Evolutionary conservation across 2,329 filamentous ascomycete genomes (phyloP).

Genomic region (Phaeosphaeriaceae sp.): DNA sequence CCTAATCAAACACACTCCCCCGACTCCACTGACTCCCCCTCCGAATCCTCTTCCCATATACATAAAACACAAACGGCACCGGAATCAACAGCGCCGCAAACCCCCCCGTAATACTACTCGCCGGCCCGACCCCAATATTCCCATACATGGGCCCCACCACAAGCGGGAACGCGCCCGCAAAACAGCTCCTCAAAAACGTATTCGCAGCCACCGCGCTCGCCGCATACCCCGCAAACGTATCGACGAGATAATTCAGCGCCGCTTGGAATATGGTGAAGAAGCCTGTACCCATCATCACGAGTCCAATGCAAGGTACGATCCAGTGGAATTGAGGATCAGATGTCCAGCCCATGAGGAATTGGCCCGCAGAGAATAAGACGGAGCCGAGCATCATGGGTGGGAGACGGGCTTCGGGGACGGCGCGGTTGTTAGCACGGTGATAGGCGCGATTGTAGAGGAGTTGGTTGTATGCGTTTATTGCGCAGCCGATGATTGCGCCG

Average conservation of each 20-base stretch:
- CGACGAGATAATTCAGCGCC: constrained; percentile 91
- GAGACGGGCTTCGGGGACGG: constrained; percentile 53
- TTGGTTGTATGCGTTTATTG: too few species aligned
- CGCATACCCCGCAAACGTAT: constrained; percentile 85
- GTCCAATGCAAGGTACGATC: constrained; percentile 74
- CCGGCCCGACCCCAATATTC: constrained; percentile 73
- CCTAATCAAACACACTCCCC: constrained; percentile 35
- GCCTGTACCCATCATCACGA: constrained; percentile 79
- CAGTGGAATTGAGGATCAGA: constrained; percentile 70
- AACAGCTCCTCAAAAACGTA: constrained; percentile 84
- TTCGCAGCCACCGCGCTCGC: constrained; percentile 87
- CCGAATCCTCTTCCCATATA: constrained; percentile 80
- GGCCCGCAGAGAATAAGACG: too few species aligned
- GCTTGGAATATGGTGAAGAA: constrained; percentile 82
- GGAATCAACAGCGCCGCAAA: constrained; percentile 72
- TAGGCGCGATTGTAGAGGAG: constrained; percentile 45
- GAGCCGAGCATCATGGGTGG: constrained; percentile 62
- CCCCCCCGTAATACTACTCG: constrained; percentile 78
- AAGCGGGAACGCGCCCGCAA: constrained; percentile 81
- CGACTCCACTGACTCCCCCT: constrained; percentile 34
- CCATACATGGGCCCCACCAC: constrained; percentile 77
- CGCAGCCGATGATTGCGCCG: constrained; percentile 34
- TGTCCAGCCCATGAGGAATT: constrained; percentile 84
- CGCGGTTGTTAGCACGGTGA: too few species aligned
- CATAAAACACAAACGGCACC: constrained; percentile 86